Conservation (phyloP, 208 protist species). For the Naegleria fowleri region DNA sequence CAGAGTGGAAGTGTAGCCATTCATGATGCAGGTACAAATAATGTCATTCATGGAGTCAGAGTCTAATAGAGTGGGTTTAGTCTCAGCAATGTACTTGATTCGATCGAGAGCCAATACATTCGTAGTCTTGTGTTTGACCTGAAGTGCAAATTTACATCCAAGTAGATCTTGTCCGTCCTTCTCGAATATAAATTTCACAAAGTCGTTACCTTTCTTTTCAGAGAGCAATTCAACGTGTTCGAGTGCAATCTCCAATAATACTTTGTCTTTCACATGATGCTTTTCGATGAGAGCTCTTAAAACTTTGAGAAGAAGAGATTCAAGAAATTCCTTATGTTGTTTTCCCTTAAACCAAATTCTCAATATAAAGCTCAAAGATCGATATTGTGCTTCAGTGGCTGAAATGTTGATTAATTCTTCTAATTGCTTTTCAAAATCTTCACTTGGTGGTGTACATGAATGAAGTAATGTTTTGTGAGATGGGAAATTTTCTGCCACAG, state of each 20-base stretch:
- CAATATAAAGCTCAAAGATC: background rate
- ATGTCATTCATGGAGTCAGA: background rate
- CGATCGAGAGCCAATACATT: background rate
- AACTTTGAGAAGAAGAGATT: background rate
- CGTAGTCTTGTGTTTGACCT: background rate
- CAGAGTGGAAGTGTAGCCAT: background rate
- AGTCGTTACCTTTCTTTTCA: background rate
- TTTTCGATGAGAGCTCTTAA: background rate
- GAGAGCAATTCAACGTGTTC: background rate
- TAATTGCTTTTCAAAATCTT: background rate
- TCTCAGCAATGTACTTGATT: background rate
- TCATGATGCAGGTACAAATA: background rate
- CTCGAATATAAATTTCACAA: background rate
- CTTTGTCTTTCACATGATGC: background rate
- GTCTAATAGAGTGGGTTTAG: background rate
- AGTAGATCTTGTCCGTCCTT: background rate
- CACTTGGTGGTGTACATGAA: background rate
- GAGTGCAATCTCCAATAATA: background rate
- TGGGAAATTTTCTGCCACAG: background rate
- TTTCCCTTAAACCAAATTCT: background rate
- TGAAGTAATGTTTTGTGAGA: background rate
- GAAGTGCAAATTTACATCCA: background rate
- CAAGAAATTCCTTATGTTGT: background rate
- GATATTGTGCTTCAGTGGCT: background rate
- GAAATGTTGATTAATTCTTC: background rate